Base-by-base conservation (phyloP, 2,329 filamentous ascomycete species). In the Neonectria faginata region DNA sequence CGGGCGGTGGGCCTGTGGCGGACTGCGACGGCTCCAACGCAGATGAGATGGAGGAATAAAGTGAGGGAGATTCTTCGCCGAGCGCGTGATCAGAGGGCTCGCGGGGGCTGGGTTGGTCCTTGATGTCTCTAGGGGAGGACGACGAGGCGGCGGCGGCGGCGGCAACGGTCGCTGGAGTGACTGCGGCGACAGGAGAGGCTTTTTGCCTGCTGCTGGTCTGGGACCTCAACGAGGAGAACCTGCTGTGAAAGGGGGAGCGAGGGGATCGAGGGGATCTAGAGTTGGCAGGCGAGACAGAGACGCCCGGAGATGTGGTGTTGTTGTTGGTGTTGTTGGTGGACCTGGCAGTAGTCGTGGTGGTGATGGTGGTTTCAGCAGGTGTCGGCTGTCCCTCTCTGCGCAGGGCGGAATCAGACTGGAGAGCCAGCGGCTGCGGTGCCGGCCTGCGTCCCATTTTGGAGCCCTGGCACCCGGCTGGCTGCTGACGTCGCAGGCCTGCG, bases 401-500 rank as follows among this genome's bases (percentile, higher is more conserved):
- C 69, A 78, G 76, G 70, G 74, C 76, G 69, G 78, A 71, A 67
- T 81, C 81, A 73, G 81, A 79, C 78, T 69, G 66, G 63, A 88
- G 81, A 76, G 82, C 79, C 79, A 88, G 82, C 79, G 86, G 85
- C 81, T 87, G 83, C 70, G 85, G 86, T 78, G 82, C 84, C 74
- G 83, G 79, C 79, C 87, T 88, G 77, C 86, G 86, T 79, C 82
- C 85, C 86, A 88, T 88, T 67, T 62, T 65, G 52, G 62, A 69
- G 70, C 71, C 69, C 70, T 72, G 67, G 65, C 67, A 70, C 69
- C 70, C 71, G 67, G 65, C 67, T 71, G 67, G 65, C 67, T 71
- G 67, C 62, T 73, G 67, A 71, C 65, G 64, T 69, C 70, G 68
- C 70, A 60, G 71, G 59, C 69, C 66, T 58, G 61, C 63, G 25